phyloP scores from a whole-genome alignment of 768 basidiomycete species.

The Clavulina sp. region DNA sequence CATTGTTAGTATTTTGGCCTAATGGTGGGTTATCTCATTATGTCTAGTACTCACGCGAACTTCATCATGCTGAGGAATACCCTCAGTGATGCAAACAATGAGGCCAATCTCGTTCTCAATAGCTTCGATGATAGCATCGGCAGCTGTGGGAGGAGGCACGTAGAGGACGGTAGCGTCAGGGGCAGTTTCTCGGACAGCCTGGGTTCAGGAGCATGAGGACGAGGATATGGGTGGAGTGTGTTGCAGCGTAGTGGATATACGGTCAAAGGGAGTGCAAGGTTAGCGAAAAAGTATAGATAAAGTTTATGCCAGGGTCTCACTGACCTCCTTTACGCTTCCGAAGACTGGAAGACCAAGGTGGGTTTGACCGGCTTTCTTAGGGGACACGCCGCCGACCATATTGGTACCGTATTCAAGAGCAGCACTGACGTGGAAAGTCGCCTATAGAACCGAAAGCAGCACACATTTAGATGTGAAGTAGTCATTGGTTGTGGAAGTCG shows the following conservation, averaged over 20 bases:
- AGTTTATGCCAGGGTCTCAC: slow-evolving; percentile 12
- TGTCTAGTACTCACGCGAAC: slow-evolving; percentile 49
- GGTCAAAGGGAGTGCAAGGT: slow-evolving; percentile 1
- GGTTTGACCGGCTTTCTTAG: slow-evolving; percentile 87
- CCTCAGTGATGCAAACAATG: slow-evolving; percentile 97
- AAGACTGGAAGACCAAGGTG: slow-evolving; percentile 94
- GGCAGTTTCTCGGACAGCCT: slow-evolving; percentile 74
- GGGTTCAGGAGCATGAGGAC: neutral
- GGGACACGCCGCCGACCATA: slow-evolving; percentile 96
- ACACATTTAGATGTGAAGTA: neutral
- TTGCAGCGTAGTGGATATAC: neutral
- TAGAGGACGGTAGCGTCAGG: slow-evolving; percentile 96
- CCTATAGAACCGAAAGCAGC: slow-evolving; percentile 33
- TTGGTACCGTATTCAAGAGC: slow-evolving; percentile 89
- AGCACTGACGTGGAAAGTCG: slow-evolving; percentile 90
- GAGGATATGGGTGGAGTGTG: neutral
- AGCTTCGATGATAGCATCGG: slow-evolving; percentile 95
- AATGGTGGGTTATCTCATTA: too few relatives aligned
- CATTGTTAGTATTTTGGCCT: neutral
- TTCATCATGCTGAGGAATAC: slow-evolving; percentile 95
- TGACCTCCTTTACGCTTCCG: slow-evolving; percentile 76
- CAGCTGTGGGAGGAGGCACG: slow-evolving; percentile 91
- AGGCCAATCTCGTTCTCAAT: slow-evolving; percentile 96
- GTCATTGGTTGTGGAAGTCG: too few relatives aligned
- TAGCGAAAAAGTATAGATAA: slow-evolving; percentile 5